Percentiles rank a stretch among this genome's conserved stretches.
Evolutionary conservation across 345 rosid genomes (phyloP).

Genomic region (Crucihimalaya himalaica): DNA sequence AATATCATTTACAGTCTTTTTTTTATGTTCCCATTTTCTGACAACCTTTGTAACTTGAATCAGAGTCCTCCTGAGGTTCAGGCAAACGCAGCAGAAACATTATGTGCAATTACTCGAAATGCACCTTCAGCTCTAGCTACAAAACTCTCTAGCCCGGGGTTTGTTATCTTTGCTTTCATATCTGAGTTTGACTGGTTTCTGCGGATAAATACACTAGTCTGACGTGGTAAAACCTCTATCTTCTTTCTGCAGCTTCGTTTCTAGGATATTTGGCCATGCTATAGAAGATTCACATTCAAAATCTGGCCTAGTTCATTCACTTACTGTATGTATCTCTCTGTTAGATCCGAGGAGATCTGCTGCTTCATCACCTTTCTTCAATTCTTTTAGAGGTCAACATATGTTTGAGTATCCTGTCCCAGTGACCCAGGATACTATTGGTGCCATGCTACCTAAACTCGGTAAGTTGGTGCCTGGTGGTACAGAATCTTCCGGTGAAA

Average conservation of each 20-base stretch:
- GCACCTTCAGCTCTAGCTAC: constrained; percentile 80
- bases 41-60: constrained; percentile 35
- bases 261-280: constrained; percentile 80
- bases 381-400: constrained; percentile 80
- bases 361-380: constrained; percentile 67
- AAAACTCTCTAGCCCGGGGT: constrained; percentile 77
- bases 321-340: constrained; percentile 85
- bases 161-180: constrained; percentile 32
- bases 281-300: constrained; percentile 80
- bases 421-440: constrained; percentile 80
- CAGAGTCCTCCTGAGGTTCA: constrained; percentile 91
- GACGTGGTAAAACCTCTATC: constrained; percentile 5
- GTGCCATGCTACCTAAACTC: constrained; percentile 93
- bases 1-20: not conserved
- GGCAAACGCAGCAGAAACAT: constrained; percentile 89
- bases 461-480: constrained; percentile 52
- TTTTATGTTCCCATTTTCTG: constrained; percentile 3
- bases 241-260: constrained; percentile 63
- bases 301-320: constrained; percentile 80
- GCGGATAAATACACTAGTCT: constrained; percentile 16
- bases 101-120: constrained; percentile 77
- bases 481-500: constrained; percentile 14
- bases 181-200: constrained; percentile 23
- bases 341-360: constrained; percentile 73
- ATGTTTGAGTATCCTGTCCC: constrained; percentile 74